Base-by-base conservation (phyloP, 768 basidiomycete genomes). In the Lactifluus hygrophoroides region DNA sequence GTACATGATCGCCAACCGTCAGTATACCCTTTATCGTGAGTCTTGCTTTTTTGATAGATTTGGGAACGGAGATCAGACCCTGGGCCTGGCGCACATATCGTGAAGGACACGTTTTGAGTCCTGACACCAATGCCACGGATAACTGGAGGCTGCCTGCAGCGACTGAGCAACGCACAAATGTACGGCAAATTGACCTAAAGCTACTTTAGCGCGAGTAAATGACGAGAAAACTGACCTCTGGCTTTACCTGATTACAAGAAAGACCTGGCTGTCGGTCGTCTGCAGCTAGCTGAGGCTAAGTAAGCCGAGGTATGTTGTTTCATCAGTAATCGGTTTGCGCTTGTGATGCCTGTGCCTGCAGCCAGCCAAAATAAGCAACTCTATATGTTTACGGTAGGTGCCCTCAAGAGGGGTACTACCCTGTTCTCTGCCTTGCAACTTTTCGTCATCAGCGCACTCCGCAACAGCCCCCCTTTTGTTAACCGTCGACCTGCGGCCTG, bases 171-270 rank as follows among this genome's bases (percentile, higher is more conserved):
- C 54, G 34, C 34, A 43, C 54, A 43, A 30, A 14, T 45, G 54
- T 60, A 60, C 59, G 59, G 59, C 54, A 60, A 34, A 21, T 51
- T 60, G 59, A 56, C 40, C 54, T 40, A 60, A 60, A 23, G 47
- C 3, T 30, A 51, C 43, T 11, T 40, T 48, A 51, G 54, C 47
- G 44, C 49, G 59, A 56, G 28, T 27, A 34, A 46, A 51, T 60
- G 59, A 60, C 54, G 59, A 51, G 43, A 60, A 56, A 56, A 56
- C 54, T 51, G 27, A 56, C 53, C 40, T 50, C 53, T 44, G 16
- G 23, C 35, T 28, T 50, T 49, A 54, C 45, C 53, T 54, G 40
- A 43, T 54, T 54, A 34, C 30, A 46, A 40, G 28, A 42, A 34
- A 53, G 51, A 46, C 38, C 19, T 38, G 45, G 45, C 51, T n/a